These are phyloP conservation scores for Amanita exitialis DNA, from an alignment of 768 basidiomycete genomes.

Conservation along the genomic window DNA sequence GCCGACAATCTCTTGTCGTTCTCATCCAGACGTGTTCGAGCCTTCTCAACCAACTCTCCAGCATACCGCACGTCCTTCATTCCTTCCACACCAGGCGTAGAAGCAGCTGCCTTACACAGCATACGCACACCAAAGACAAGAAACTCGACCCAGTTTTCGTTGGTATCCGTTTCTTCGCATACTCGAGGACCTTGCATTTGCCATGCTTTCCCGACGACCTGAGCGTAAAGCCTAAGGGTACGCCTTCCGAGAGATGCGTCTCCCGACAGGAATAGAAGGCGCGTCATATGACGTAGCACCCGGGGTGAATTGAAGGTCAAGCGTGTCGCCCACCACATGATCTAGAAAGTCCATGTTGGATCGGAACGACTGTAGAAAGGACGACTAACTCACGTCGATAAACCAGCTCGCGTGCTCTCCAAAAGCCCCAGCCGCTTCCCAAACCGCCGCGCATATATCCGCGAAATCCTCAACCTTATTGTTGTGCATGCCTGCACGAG, in stretches of 20 bases:
- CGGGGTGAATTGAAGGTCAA: slow-evolving; percentile 90
- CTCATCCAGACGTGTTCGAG: slow-evolving; percentile 39
- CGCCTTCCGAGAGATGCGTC: slow-evolving; percentile 58
- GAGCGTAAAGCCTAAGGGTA: slow-evolving; percentile 71
- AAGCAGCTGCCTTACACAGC: slow-evolving; percentile 44
- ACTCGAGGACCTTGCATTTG: slow-evolving; percentile 40
- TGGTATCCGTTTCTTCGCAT: slow-evolving; percentile 47
- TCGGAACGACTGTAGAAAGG: background rate
- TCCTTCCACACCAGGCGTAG: slow-evolving; percentile 19
- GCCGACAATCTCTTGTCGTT: slow-evolving; percentile 46
- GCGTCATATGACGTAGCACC: slow-evolving; percentile 77
- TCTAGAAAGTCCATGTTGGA: slow-evolving; percentile 25
- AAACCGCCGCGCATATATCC: slow-evolving; percentile 69
- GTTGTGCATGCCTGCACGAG: slow-evolving; percentile 73
- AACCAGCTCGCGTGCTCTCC: slow-evolving; percentile 67
- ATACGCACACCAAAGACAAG: slow-evolving; percentile 71
- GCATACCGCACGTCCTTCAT: slow-evolving; percentile 58
- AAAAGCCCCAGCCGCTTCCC: slow-evolving; percentile 64
- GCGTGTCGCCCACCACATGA: slow-evolving; percentile 90
- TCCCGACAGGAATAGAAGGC: slow-evolving; percentile 53
- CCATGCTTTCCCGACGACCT: slow-evolving; percentile 76
- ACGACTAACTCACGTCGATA: slow-evolving; percentile 51
- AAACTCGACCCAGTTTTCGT: slow-evolving; percentile 67
- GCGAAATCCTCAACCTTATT: slow-evolving; percentile 74
- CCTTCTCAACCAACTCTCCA: slow-evolving; percentile 47